phyloP scores from a whole-genome alignment of 148 eudicot species.

The Simmondsia chinensis region DNA sequence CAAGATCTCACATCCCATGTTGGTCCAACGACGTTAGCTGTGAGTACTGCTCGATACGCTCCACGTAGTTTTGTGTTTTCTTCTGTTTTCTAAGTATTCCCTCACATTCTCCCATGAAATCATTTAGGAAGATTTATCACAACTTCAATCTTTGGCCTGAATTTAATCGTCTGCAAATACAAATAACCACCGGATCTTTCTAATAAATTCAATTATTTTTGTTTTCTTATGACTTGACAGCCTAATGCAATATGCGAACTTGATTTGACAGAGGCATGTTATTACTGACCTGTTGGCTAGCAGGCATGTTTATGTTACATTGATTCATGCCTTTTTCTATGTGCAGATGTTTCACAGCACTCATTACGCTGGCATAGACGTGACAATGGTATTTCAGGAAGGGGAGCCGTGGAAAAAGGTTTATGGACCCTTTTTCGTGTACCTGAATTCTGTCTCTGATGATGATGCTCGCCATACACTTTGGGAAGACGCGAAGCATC shows the following conservation, averaged over 20 bases:
- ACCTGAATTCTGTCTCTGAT: conserved; percentile 24
- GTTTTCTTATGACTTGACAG: too few relatives aligned
- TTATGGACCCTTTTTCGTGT: conserved; percentile 37
- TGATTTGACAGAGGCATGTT: too few relatives aligned
- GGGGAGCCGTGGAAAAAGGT: conserved; percentile 52
- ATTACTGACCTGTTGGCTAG: too few relatives aligned
- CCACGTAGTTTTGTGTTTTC: too few relatives aligned
- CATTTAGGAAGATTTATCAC: neutral
- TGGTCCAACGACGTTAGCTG: conserved; percentile 35
- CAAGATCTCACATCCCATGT: conserved; percentile 55
- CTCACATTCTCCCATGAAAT: too few relatives aligned
- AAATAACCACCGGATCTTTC: too few relatives aligned
- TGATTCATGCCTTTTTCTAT: neutral
- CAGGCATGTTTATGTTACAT: neutral
- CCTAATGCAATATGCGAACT: too few relatives aligned
- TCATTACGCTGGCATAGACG: conserved; percentile 34
- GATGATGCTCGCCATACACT: conserved; percentile 11
- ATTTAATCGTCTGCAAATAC: too few relatives aligned
- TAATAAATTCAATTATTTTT: too few relatives aligned
- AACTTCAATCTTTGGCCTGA: too few relatives aligned
- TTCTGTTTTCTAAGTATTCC: too few relatives aligned
- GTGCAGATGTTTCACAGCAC: conserved; percentile 40
- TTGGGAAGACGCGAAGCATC: conserved; percentile 39
- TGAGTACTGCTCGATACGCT: too few relatives aligned
- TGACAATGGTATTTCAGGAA: conserved; percentile 21